Base-by-base conservation (phyloP, 192 early-diverging fungal genomes). In the Podila minutissima region DNA sequence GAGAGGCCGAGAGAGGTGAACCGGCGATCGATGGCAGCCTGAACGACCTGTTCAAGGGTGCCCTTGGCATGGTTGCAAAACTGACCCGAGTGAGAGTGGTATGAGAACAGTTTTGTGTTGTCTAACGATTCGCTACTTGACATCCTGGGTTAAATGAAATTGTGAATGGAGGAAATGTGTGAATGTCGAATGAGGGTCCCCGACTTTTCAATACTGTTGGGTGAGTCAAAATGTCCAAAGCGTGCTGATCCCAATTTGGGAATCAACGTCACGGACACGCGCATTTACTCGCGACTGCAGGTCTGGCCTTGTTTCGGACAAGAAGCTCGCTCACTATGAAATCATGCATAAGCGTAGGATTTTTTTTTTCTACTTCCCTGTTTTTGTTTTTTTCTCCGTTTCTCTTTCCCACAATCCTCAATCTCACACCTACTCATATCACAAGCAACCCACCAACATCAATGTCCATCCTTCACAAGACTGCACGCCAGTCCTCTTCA, bases 71-170 rank as follows among this genome's bases (percentile, higher is more conserved):
- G 98, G 46, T 88, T 86, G 79, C 98, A 99, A 88, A 95, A 98
- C 86, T 97, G 93, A 6, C 98, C 98, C 1, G 95, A 97, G 76
- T 99, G 98, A 15, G 93, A 92, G 73, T 99, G 98, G 62, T 92
- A 88, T 5, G 94, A 95, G 77, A 97, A 91, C 77, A 81, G 2
- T 22, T 55, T 24, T 8, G 53, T 55, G 11, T 26, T 26, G 17
- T 26, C 53, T 55, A 6, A 55, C 24, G 53, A 26, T 22, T 33
- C 5, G 59, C 9, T 61, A 3, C 31, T 17, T 17, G 41, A 46
- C 41, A 46, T 46, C 41, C 15, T 33, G 17, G 1, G 32, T 61
- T 35, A 8, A 19, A 31, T n/a, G 59, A 24, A 60, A 60, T 61
- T 61, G 31, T 17, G 59, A 61, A 61, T 61, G 5, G 59, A 33